Percentiles rank a stretch among this genome's conserved stretches.
Conservation (phyloP, 306 rosid genomes). For the Hylodesmum podocarpum region DNA sequence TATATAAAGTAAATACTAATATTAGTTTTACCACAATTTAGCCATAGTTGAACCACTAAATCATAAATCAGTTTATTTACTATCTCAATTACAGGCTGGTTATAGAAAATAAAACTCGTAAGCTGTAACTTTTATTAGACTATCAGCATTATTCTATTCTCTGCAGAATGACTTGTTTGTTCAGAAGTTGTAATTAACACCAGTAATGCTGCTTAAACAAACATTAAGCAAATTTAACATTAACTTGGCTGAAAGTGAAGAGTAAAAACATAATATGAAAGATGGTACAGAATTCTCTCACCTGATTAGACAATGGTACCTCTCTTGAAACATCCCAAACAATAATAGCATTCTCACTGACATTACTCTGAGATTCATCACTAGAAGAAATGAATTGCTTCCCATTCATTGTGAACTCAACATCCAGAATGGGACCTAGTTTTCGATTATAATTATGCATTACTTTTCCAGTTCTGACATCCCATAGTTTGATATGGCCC, state of each 20-base stretch:
- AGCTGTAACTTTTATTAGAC: slow-evolving; percentile 21
- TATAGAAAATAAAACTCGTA: slow-evolving; percentile 5
- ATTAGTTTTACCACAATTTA: neutral
- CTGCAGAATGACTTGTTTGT: neutral
- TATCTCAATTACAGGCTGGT: neutral
- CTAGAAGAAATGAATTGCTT: slow-evolving; percentile 81
- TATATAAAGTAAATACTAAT: neutral
- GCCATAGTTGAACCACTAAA: neutral
- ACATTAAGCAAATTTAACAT: slow-evolving; percentile 6
- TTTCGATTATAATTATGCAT: slow-evolving; percentile 61
- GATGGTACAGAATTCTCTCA: slow-evolving; percentile 33
- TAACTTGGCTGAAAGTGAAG: neutral
- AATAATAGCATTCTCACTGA: slow-evolving; percentile 76
- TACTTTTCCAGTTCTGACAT: slow-evolving; percentile 63
- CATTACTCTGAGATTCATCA: slow-evolving; percentile 69
- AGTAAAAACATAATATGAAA: neutral
- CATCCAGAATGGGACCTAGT: slow-evolving; percentile 81
- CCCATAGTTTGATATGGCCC: slow-evolving; percentile 82
- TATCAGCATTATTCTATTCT: neutral
- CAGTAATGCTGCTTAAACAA: slow-evolving; percentile 12
- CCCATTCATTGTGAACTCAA: slow-evolving; percentile 64
- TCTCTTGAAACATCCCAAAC: slow-evolving; percentile 87
- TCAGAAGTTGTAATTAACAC: neutral
- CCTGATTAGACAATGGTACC: slow-evolving; percentile 90
- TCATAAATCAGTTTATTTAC: neutral